Percentiles rank a stretch among this genome's conserved stretches.
Conservation (phyloP, 257 asterid genomes). For the Jacaranda mimosifolia region DNA sequence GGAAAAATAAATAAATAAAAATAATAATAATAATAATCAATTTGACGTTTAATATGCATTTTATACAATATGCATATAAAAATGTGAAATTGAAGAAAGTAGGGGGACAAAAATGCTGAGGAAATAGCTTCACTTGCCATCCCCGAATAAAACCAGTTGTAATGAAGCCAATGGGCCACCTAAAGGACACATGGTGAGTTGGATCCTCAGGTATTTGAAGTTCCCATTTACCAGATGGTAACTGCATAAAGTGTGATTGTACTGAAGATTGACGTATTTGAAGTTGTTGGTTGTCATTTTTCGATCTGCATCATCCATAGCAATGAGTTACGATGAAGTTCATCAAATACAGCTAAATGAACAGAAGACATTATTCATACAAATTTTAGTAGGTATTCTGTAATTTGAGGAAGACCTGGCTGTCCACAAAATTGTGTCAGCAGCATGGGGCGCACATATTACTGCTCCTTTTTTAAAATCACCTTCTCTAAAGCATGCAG, state of each 20-base stretch:
- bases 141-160: conserved; percentile 90
- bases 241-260: conserved; percentile 54
- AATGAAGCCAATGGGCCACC: conserved; percentile 86
- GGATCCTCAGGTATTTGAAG: conserved; percentile 65
- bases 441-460: conserved; percentile 72
- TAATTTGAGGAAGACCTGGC: conserved; percentile 54
- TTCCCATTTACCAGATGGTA: conserved; percentile 72
- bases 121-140: conserved; percentile 60
- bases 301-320: conserved; percentile 56
- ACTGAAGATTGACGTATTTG: conserved; percentile 65
- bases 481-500: conserved; percentile 75
- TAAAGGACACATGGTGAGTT: conserved; percentile 41
- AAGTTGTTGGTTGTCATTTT: conserved; percentile 49
- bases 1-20: no score
- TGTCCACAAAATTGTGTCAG: conserved; percentile 62
- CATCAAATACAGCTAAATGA: not conserved
- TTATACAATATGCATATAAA: not conserved
- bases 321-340: conserved; percentile 13
- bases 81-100: not conserved
- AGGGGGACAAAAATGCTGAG: not conserved
- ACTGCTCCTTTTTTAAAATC: conserved; percentile 89
- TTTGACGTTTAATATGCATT: no score
- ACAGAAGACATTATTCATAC: no score
- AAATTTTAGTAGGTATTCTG: no score
- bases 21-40: no score